A percentile compares a stretch with the other conserved stretches of the same genome.
Evolutionary conservation across 495 filamentous ascomycete genomes (phyloP).

Genomic region (Penicillium lividum): DNA sequence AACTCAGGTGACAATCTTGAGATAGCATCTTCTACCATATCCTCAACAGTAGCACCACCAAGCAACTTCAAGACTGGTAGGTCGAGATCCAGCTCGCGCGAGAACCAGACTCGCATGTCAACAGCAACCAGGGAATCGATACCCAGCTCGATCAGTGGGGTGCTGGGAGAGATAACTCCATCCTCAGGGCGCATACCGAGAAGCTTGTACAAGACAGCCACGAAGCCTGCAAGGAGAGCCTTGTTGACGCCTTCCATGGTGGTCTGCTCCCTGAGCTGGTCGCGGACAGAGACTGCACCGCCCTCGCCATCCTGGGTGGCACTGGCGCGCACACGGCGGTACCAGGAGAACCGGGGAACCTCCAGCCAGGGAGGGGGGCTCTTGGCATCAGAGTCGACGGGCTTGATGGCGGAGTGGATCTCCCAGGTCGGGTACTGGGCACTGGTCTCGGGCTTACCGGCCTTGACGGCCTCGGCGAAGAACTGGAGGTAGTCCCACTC

Average conservation of each 20-base stretch:
- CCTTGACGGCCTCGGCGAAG: constrained; percentile 1
- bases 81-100: constrained; percentile 35
- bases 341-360: constrained; percentile 1
- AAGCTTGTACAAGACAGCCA: constrained; percentile 3
- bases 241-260: constrained; percentile 4
- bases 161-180: constrained; percentile 3
- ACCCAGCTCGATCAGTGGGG: constrained; percentile 27
- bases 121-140: constrained; percentile 36
- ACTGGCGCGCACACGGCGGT: constrained; percentile 1
- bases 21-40: constrained; percentile 2
- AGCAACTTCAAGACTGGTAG: constrained; percentile 54
- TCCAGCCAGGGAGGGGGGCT: not conserved
- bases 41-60: constrained; percentile 14
- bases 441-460: not conserved
- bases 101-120: constrained; percentile 32
- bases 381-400: not conserved
- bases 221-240: not conserved
- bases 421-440: not conserved
- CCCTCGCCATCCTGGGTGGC: not conserved
- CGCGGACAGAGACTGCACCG: not conserved
- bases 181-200: not conserved
- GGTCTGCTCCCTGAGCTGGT: constrained; percentile 3
- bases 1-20: not conserved
- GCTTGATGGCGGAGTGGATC: not conserved
- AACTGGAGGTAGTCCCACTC: constrained; percentile 6